Conservation (phyloP, 108 stramenopile species). For the Ochromonas danica region DNA sequence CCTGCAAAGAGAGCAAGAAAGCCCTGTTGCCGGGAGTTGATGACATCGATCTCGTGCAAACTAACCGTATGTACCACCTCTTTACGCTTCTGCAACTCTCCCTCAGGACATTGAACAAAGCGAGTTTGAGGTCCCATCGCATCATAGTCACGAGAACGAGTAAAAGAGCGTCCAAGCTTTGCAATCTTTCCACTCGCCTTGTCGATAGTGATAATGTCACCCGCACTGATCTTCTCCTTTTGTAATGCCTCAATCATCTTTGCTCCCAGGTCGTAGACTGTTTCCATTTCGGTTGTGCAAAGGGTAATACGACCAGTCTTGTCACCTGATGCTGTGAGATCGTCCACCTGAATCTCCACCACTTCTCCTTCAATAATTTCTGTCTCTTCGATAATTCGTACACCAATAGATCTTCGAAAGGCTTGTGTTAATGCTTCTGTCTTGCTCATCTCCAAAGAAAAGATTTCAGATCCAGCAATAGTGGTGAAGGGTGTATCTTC, state of each 20-base stretch:
- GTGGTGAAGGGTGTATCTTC: constrained; percentile 93
- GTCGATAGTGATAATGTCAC: constrained; percentile 99
- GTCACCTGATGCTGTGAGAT: constrained; percentile 52
- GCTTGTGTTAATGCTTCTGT: constrained; percentile 99
- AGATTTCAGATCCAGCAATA: constrained; percentile 92
- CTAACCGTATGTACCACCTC: constrained; percentile 90
- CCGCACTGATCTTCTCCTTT: constrained; percentile 93
- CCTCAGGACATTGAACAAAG: constrained; percentile 97
- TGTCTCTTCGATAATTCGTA: constrained; percentile 91
- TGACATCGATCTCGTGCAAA: constrained; percentile 99
- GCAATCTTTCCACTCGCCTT: constrained; percentile 93
- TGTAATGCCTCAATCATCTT: constrained; percentile 98
- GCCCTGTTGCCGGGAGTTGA: constrained; percentile 95
- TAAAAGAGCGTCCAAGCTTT: constrained; percentile 90
- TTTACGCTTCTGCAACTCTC: constrained; percentile 96
- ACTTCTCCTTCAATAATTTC: constrained; percentile 99
- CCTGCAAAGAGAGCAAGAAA: constrained; percentile 97
- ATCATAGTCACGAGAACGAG: constrained; percentile 90
- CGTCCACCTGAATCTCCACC: constrained; percentile 95
- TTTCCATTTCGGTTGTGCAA: constrained; percentile 99
- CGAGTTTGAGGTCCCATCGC: constrained; percentile 95
- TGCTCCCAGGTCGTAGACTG: constrained; percentile 96
- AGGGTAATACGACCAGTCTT: constrained; percentile 92
- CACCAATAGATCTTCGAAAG: constrained; percentile 67
- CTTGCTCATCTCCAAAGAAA: constrained; percentile 94